Evolutionary conservation across 805 yeast species (phyloP).

Genomic region (Yarrowia porcina): DNA sequence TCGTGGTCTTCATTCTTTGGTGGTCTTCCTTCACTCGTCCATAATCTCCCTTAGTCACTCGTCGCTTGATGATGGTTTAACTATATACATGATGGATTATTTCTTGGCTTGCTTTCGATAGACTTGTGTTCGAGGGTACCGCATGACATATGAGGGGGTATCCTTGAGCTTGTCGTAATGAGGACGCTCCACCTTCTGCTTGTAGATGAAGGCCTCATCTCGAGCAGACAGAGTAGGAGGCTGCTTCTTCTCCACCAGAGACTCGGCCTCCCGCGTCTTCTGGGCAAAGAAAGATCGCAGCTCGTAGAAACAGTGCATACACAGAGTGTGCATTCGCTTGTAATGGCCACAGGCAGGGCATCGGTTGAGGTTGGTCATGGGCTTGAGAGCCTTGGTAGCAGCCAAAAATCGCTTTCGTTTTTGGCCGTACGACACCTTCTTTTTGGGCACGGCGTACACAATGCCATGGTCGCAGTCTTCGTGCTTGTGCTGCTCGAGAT

Average conservation of each 20-base stretch:
- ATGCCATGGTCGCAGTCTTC: slow-evolving; percentile 51
- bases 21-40: too few species aligned
- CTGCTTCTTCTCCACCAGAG: slow-evolving; percentile 29
- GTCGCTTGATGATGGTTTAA: too few species aligned
- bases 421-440: slow-evolving; percentile 82
- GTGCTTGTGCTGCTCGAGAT: slow-evolving; percentile 7
- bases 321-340: slow-evolving; percentile 84
- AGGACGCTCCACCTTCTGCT: slow-evolving; percentile 34
- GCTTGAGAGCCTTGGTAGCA: slow-evolving; percentile 75
- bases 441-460: slow-evolving; percentile 86
- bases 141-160: not conserved
- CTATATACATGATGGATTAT: not conserved
- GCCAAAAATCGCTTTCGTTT: slow-evolving; percentile 80
- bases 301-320: slow-evolving; percentile 88
- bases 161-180: slow-evolving; percentile 18
- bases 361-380: slow-evolving; percentile 71
- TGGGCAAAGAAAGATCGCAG: slow-evolving; percentile 69
- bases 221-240: slow-evolving; percentile 25
- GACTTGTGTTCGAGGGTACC: slow-evolving; percentile 17
- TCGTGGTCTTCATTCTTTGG: too few species aligned
- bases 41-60: too few species aligned
- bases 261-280: slow-evolving; percentile 27
- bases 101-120: too few species aligned
- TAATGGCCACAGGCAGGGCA: slow-evolving; percentile 96
- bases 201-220: slow-evolving; percentile 34